Base-by-base conservation (phyloP, 192 early-diverging fungal genomes). In the Umbelopsis vinacea region DNA sequence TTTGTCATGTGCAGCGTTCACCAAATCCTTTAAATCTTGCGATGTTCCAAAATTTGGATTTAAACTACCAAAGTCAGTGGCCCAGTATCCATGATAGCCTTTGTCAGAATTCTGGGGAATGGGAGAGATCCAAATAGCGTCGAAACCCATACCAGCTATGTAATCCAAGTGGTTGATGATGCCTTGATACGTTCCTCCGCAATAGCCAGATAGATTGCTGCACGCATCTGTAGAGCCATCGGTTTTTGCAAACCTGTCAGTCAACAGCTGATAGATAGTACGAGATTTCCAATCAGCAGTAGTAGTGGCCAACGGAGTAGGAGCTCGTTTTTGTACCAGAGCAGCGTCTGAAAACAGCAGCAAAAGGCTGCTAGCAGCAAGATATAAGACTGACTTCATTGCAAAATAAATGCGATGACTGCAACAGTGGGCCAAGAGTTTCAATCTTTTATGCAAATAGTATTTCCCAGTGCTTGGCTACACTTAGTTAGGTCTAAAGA, bases 81-180 rank as follows among this genome's bases (percentile, higher is more conserved):
- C 69, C 80, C 82, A 84, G 73, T 87, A 85, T 19, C 79, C 84
- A 66, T 82, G 84, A 52, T 87, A 79, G 17, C 48, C 73, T 52
- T 60, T 63, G 21, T 43, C 70, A 14, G 50, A 19, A 26, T 84
- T 53, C 24, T 69, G 55, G n/a, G 70, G 70, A 21, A 81, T 81
- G 2, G 79, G 79, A 35, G 80, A 72, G 24, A 81, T 75, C 63
- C 71, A 71, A 37, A 87, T 85, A 8, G 84, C 84, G 50, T 86
- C 74, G 70, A 87, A 85, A 0, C 85, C 84, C 74, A 85, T 79
- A 6, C 82, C 46, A 50, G 76, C 53, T 35, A 87, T 86, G 46
- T 85, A 85, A 67, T 83, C 77, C 50, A 86, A 71, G 24, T 85
- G 60, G 22, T 72, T 54, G 17, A 23, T 29, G 19, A 87, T 68